Base-by-base conservation (phyloP, 352 stramenopile genomes). In the Plasmopara viticola region DNA sequence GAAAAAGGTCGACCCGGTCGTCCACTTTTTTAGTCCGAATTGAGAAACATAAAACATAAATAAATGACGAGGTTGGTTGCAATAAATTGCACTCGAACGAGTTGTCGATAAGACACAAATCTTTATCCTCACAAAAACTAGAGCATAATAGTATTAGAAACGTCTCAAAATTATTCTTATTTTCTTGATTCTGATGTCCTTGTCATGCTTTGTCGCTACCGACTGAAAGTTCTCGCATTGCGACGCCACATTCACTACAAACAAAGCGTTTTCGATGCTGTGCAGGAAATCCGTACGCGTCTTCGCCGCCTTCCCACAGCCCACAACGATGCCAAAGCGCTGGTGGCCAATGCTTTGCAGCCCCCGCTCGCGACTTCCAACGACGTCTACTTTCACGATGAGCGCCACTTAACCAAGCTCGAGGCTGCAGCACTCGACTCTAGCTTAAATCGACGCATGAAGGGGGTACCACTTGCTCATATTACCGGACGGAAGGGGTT, bases 391-490 rank as follows among this genome's bases (percentile, higher is more conserved):
- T 67, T 90, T 34, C 62, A 81, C 34, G 58, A 56, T 30, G 68
- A 86, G 17, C 74, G 74, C 2, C 35, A 63, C 33, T 56, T 90
- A 29, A 74, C 63, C 12, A 9, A 42, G 9, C 48, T 59, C 0
- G 78, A 89, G 43, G 56, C 62, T 4, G 41, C 59, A 10, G 40
- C 5, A 25, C 49, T 90, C n/a, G 50, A 30, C 0, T 20, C 7
- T 2, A 55, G 48, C 10, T 28, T 80, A 4, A 41, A 60, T 28
- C 67, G 66, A 4, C 62, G 77, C 12, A 51, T 42, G 9, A 44
- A 37, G 4, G 74, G 76, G n/a, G 72, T 90, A 57, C 82, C 82
- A 8, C 62, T 93, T 4, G 82, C 82, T n/a, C 90, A 90, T 42
- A 58, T 90, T 12, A 43, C 75, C 0, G 76, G 74, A 25, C 39